Conservation (phyloP, 192 early-diverging fungal genomes). For the Mortierella alpina region DNA sequence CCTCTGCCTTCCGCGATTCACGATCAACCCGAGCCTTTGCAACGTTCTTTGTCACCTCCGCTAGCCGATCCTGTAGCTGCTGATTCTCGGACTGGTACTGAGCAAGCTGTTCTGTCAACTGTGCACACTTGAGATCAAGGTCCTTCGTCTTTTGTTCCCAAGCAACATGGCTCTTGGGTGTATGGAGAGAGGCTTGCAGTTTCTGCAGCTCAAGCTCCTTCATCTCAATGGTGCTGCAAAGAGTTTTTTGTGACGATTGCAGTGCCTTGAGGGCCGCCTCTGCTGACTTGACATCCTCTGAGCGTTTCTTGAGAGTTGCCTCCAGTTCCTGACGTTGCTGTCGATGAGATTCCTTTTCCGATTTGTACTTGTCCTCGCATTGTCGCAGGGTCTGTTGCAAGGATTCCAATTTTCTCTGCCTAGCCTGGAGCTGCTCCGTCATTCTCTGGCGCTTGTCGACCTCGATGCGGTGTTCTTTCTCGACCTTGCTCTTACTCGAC, state of each 20-base stretch:
- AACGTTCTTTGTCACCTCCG: conserved; percentile 39
- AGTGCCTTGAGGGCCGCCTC: conserved; percentile 24
- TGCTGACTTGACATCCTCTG: conserved; percentile 29
- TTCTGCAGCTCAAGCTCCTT: conserved; percentile 40
- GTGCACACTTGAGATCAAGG: conserved; percentile 28
- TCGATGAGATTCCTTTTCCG: conserved; percentile 26
- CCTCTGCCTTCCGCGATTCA: conserved; percentile 15
- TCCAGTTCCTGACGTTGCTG: conserved; percentile 29
- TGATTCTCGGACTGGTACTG: conserved; percentile 43
- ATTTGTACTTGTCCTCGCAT: conserved; percentile 12
- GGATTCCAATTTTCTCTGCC: conserved; percentile 23
- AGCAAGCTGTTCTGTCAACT: conserved; percentile 20
- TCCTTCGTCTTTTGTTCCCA: conserved; percentile 49
- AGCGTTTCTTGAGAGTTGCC: conserved; percentile 17
- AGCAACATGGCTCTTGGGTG: conserved; percentile 20
- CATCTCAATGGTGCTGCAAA: conserved; percentile 30
- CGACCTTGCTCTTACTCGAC: conserved; percentile 36
- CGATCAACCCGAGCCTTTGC: conserved; percentile 12
- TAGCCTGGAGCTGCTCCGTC: conserved; percentile 20
- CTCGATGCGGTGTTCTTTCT: conserved; percentile 48
- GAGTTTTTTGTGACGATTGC: conserved; percentile 21
- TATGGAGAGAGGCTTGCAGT: conserved; percentile 33
- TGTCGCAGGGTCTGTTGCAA: conserved; percentile 24
- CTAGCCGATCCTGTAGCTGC: conserved; percentile 41
- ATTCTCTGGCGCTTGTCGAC: conserved; percentile 37